Evolutionary conservation across 768 basidiomycete species (phyloP).

Genomic region (Terana coerulea): DNA sequence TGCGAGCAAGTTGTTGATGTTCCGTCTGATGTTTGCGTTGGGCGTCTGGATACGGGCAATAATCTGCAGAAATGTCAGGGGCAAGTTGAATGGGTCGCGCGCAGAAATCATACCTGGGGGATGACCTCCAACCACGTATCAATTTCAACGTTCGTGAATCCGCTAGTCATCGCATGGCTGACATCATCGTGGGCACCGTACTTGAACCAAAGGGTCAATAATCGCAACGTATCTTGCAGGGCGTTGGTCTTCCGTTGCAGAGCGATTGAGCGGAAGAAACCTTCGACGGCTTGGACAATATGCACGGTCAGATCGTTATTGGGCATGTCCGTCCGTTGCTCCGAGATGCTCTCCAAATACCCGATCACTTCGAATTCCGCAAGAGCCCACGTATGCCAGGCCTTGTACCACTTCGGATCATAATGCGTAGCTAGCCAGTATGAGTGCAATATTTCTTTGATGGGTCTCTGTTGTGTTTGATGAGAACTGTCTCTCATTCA

Average conservation of each 20-base stretch:
- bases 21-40: slow-evolving; percentile 76
- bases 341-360: slow-evolving; percentile 66
- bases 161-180: slow-evolving; percentile 81
- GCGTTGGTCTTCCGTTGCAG: slow-evolving; percentile 80
- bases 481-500: not conserved
- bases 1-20: slow-evolving; percentile 83
- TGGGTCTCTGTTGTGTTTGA: slow-evolving; percentile 52
- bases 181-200: slow-evolving; percentile 90
- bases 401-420: slow-evolving; percentile 97
- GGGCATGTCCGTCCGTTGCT: slow-evolving; percentile 55
- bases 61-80: slow-evolving; percentile 49
- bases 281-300: slow-evolving; percentile 91
- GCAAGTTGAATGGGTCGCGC: not conserved
- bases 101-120: slow-evolving; percentile 66
- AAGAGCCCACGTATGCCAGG: slow-evolving; percentile 98
- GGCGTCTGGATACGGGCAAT: slow-evolving; percentile 98
- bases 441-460: slow-evolving; percentile 77
- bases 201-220: slow-evolving; percentile 97
- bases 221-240: slow-evolving; percentile 88
- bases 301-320: slow-evolving; percentile 69
- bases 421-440: slow-evolving; percentile 87
- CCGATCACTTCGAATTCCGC: slow-evolving; percentile 93
- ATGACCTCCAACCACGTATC: slow-evolving; percentile 99
- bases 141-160: slow-evolving; percentile 86
- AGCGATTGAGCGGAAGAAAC: slow-evolving; percentile 96